A percentile compares a stretch with the other conserved stretches of the same genome.
phyloP scores from a whole-genome alignment of 805 yeast genomes.

The Candida maesae region DNA sequence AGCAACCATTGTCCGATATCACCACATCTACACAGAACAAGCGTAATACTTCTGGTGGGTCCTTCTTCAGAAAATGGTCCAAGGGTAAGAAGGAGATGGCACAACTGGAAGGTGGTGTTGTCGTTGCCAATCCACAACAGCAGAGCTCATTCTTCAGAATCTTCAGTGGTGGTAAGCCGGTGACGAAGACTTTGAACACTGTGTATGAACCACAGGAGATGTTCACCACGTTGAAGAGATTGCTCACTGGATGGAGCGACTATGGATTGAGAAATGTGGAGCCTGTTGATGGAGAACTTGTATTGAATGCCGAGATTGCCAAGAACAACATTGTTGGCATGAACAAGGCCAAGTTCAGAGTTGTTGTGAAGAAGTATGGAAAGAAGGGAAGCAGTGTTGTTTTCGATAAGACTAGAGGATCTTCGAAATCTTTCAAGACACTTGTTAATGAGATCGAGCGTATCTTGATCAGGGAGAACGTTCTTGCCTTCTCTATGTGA shows the following conservation, averaged over 20 bases:
- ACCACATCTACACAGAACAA: slow-evolving; percentile 22
- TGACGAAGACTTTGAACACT: slow-evolving; percentile 27
- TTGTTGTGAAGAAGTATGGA: slow-evolving; percentile 41
- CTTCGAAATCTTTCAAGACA: slow-evolving; percentile 55
- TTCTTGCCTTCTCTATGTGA: slow-evolving; percentile 34
- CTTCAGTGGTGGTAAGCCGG: slow-evolving; percentile 24
- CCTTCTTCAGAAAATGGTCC: slow-evolving; percentile 29
- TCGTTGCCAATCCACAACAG: slow-evolving; percentile 6
- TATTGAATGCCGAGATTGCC: slow-evolving; percentile 59
- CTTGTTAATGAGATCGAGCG: slow-evolving; percentile 60
- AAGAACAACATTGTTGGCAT: slow-evolving; percentile 58
- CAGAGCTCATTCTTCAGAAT: slow-evolving; percentile 31
- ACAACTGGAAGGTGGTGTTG: slow-evolving; percentile 14
- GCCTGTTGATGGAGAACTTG: slow-evolving; percentile 38
- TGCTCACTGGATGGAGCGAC: slow-evolving; percentile 63
- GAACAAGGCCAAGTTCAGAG: slow-evolving; percentile 60
- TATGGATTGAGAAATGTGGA: slow-evolving; percentile 61
- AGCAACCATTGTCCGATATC: slow-evolving; percentile 17
- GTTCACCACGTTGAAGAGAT: slow-evolving; percentile 58
- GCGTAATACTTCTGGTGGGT: slow-evolving; percentile 21
- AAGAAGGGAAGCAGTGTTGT: slow-evolving; percentile 50
- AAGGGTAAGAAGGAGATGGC: slow-evolving; percentile 22
- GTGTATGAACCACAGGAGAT: slow-evolving; percentile 45
- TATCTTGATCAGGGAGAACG: slow-evolving; percentile 63
- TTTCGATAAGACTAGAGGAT: slow-evolving; percentile 63